phyloP scores from a whole-genome alignment of 257 asterid genomes.

The Nicotiana attenuata region DNA sequence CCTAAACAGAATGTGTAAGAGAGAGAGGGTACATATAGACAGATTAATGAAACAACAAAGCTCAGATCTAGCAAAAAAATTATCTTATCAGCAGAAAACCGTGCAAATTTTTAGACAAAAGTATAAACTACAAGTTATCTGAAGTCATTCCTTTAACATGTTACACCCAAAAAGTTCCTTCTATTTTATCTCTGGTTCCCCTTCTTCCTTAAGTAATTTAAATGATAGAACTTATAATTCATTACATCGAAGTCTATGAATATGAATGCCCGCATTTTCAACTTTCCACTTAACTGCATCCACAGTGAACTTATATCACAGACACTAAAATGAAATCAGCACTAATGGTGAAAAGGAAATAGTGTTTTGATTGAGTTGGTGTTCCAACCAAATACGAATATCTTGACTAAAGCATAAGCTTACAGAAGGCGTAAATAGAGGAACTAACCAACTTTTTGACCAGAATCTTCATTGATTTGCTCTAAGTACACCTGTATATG shows the following conservation, averaged over 20 bases:
- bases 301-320: too few relatives aligned
- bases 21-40: neutral
- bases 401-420: neutral
- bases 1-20: neutral
- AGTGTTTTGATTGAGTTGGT: neutral
- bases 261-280: neutral
- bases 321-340: neutral
- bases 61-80: neutral
- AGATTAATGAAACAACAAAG: neutral
- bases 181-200: neutral
- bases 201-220: neutral
- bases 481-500: slow-evolving; percentile 59
- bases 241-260: neutral
- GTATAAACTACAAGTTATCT: neutral
- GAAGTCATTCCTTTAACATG: neutral
- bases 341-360: neutral
- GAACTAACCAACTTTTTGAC: slow-evolving; percentile 53
- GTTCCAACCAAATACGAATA: neutral
- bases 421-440: slow-evolving; percentile 5
- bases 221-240: neutral
- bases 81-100: neutral
- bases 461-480: slow-evolving; percentile 46
- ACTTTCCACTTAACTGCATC: neutral
- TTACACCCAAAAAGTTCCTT: neutral
- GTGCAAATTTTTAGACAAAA: neutral